Percentiles rank a stretch among this genome's conserved stretches.
These are phyloP conservation scores for Cryptococcus deneoformans DNA, from an alignment of 1,284 basidiomycete species.

Conservation along the genomic window DNA sequence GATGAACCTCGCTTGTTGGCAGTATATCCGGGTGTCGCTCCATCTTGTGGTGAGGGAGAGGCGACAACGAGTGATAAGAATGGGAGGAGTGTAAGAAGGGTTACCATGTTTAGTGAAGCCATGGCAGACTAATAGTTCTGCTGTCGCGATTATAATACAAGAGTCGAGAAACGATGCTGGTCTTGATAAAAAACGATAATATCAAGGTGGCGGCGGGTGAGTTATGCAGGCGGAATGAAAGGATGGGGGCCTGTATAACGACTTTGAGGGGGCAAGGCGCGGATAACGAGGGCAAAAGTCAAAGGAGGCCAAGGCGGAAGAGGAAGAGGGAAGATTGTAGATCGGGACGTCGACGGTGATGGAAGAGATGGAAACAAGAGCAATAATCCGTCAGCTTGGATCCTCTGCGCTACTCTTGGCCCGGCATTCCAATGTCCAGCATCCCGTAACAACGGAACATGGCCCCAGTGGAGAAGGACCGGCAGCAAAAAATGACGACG, in stretches of 20 bases:
- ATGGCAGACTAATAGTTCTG: not conserved
- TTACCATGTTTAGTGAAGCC: conserved; percentile 7
- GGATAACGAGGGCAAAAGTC: too few relatives aligned
- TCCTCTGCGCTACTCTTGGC: too few relatives aligned
- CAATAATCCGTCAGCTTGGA: too few relatives aligned
- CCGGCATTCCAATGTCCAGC: too few relatives aligned
- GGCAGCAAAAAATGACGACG: too few relatives aligned
- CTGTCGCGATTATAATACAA: not conserved
- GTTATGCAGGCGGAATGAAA: not conserved
- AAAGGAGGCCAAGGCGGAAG: too few relatives aligned
- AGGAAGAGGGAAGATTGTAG: too few relatives aligned
- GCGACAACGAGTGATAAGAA: conserved; percentile 17
- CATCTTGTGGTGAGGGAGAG: conserved; percentile 7
- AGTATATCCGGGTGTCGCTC: not conserved
- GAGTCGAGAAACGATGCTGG: not conserved
- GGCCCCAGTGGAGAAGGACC: too few relatives aligned
- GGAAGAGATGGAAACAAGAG: too few relatives aligned
- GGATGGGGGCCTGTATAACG: not conserved
- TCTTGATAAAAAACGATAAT: not conserved
- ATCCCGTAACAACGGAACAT: too few relatives aligned
- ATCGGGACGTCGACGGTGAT: too few relatives aligned
- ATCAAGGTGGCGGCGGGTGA: not conserved
- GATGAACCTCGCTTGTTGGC: conserved; percentile 8
- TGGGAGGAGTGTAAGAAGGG: conserved; percentile 28
- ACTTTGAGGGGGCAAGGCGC: too few relatives aligned